Conservation (phyloP, 176 grass and related monocot species). For the Triticum monococcum region DNA sequence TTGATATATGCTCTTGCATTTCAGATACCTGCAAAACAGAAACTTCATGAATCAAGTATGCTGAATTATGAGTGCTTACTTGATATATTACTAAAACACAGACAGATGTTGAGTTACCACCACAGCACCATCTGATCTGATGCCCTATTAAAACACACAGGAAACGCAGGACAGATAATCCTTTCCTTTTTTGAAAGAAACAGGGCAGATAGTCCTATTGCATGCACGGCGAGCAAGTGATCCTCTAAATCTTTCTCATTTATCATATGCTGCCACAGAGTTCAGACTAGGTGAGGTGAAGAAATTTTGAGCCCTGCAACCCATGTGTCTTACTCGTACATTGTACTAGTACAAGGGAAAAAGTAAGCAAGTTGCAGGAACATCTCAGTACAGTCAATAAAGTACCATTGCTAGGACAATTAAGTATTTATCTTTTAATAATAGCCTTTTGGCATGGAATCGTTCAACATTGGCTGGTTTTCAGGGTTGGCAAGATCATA, state of each 20-base stretch:
- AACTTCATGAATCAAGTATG: background rate
- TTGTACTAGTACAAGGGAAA: conserved; percentile 28
- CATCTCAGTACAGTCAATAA: conserved; percentile 36
- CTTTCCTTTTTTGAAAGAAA: background rate
- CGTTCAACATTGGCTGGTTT: conserved; percentile 22
- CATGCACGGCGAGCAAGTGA: conserved; percentile 8
- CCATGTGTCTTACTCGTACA: conserved; percentile 17
- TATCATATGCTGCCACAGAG: background rate
- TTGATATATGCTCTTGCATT: background rate
- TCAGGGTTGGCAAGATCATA: background rate
- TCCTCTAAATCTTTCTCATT: background rate
- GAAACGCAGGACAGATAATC: background rate
- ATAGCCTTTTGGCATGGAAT: conserved; percentile 30
- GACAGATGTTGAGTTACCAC: background rate
- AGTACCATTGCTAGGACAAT: conserved; percentile 33
- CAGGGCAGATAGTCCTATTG: background rate
- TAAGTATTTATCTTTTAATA: background rate
- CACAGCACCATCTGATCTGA: background rate
- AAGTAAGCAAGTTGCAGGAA: conserved; percentile 26
- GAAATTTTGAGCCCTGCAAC: background rate
- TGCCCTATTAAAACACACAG: background rate
- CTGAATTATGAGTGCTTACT: background rate
- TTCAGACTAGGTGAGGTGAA: conserved; percentile 10
- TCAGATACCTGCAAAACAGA: background rate
- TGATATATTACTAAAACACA: background rate